Conservation (phyloP, 768 basidiomycete species). For the Rickenella mellea region DNA sequence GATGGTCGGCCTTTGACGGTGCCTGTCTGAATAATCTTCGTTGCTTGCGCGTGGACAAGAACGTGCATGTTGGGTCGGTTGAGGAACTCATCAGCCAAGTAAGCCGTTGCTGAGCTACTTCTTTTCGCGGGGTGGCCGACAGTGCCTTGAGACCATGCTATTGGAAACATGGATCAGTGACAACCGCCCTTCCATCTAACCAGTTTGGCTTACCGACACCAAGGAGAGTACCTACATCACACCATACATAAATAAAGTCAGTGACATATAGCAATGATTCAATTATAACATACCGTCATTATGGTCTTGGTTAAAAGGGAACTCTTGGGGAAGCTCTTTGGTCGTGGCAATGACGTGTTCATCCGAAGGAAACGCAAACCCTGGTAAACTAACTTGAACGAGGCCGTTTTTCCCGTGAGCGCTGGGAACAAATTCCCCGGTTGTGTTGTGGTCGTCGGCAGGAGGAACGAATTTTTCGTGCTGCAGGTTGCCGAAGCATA, state of each 20-base stretch:
- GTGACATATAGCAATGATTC: neutral
- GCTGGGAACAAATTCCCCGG: slow-evolving; percentile 5
- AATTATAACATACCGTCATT: neutral
- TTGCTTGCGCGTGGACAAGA: neutral
- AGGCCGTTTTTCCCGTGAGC: slow-evolving; percentile 7
- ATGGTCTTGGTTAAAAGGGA: neutral
- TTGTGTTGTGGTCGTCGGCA: slow-evolving; percentile 5
- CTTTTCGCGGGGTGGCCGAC: slow-evolving; percentile 2
- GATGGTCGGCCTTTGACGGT: too few species aligned
- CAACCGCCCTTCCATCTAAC: too few species aligned
- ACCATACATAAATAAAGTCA: neutral
- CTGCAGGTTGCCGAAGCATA: neutral
- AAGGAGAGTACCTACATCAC: too few species aligned
- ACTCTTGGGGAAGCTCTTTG: neutral
- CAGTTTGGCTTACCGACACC: too few species aligned
- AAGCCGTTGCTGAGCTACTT: slow-evolving; percentile 3
- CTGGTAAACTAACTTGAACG: slow-evolving; percentile 5
- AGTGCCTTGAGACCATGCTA: neutral
- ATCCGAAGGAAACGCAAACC: slow-evolving; percentile 2
- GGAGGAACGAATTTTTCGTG: slow-evolving; percentile 8
- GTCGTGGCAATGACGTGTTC: slow-evolving; percentile 6
- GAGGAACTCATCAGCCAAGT: neutral
- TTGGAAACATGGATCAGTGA: too few species aligned
- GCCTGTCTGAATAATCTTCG: neutral
- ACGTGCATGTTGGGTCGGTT: slow-evolving; percentile 2